A percentile compares a stretch with the other conserved stretches of the same genome.
Conservation (phyloP, 2,329 filamentous ascomycete genomes). For the Paramyrothecium roridum region DNA sequence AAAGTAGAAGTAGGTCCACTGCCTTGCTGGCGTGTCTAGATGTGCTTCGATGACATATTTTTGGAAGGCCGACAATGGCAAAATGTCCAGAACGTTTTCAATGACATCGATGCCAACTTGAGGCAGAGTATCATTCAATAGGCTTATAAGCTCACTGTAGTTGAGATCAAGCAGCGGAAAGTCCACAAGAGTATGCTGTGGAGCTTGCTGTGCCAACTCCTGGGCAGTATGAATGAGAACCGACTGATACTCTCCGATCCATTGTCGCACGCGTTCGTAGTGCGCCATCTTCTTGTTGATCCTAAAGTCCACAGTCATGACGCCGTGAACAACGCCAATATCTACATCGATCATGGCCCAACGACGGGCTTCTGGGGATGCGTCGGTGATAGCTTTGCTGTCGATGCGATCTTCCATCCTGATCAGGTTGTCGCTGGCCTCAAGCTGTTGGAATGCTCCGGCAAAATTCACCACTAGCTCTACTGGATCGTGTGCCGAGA, state of each 20-base stretch:
- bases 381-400: neutral
- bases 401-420: neutral
- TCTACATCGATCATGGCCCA: neutral
- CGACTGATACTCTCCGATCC: neutral
- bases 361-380: neutral
- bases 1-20: too few relatives aligned
- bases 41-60: too few relatives aligned
- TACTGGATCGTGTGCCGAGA: conserved; percentile 28
- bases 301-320: neutral
- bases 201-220: neutral
- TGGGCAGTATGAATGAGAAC: neutral
- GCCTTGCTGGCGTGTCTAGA: too few relatives aligned
- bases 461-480: conserved; percentile 20
- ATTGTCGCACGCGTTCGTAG: neutral
- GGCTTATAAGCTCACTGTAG: too few relatives aligned
- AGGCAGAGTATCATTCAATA: too few relatives aligned
- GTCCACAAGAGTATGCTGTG: conserved; percentile 14
- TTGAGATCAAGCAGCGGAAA: too few relatives aligned
- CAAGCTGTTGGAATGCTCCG: conserved; percentile 16
- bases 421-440: conserved; percentile 6
- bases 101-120: too few relatives aligned
- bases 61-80: too few relatives aligned
- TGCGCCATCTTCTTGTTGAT: neutral
- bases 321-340: neutral
- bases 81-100: too few relatives aligned